These are phyloP conservation scores for Trichoderma sp. DNA, from an alignment of 2,329 filamentous ascomycete species.

Conservation along the genomic window DNA sequence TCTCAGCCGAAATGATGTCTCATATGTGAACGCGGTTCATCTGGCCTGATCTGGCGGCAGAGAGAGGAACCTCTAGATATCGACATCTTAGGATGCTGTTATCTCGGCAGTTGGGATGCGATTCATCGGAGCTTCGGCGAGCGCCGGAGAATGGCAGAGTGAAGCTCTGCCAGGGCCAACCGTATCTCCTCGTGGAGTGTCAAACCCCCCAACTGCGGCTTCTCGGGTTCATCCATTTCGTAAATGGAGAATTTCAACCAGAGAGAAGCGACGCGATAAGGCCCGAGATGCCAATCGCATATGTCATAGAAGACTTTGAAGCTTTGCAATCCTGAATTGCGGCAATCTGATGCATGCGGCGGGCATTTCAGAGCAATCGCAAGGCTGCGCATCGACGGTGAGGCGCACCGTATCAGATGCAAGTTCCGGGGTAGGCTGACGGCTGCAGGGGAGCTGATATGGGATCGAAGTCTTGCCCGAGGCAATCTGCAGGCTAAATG, in stretches of 20 bases:
- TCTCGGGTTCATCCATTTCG: neutral
- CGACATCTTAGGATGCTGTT: neutral
- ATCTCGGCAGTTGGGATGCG: neutral
- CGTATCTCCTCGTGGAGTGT: neutral
- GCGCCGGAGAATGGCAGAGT: neutral
- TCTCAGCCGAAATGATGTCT: slow-evolving; percentile 1
- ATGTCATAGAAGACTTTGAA: neutral
- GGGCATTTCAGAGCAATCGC: neutral
- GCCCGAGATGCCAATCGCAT: neutral
- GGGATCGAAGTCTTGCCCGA: neutral
- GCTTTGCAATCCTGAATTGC: neutral
- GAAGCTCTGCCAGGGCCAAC: neutral
- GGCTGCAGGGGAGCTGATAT: slow-evolving; percentile 12
- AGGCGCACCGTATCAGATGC: neutral
- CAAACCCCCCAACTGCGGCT: neutral
- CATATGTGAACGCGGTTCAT: neutral
- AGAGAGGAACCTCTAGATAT: slow-evolving; percentile 14
- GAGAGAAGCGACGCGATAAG: slow-evolving; percentile 1
- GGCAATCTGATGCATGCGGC: neutral
- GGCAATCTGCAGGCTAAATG: slow-evolving; percentile 11
- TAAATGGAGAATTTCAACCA: neutral
- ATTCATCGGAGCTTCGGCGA: neutral
- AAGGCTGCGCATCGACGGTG: slow-evolving; percentile 14
- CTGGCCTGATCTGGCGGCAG: neutral
- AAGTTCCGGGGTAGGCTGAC: neutral